Evolutionary conservation across 2,329 filamentous ascomycete genomes (phyloP), one percentile per base, ranked within the genome.

Genomic region (Fusarium torulosum): DNA sequence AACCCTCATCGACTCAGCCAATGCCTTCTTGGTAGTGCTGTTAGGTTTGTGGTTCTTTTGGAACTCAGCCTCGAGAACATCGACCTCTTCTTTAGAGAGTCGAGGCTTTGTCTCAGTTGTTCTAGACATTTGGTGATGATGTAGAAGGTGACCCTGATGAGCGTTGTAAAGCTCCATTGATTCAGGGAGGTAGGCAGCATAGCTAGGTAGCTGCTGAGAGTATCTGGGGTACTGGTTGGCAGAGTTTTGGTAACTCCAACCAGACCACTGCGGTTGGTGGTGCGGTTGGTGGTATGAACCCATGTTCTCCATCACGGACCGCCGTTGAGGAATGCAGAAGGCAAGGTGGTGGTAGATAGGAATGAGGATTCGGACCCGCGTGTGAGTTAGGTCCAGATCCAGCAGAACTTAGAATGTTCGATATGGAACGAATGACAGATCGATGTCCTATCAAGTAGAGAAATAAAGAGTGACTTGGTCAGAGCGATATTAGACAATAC

Each of bases 21-120:
- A 81, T 51, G 84, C 82, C 66, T 86, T 86, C 76, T 90, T 90
- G 31, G 83, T 82, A 58, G 83, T 86, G 75, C 86, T 89, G 52
- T 85, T 88, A 11, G 88, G 88, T 77, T 90, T 90, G 66, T 86
- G 85, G 74, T 90, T 90, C 75, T 87, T 86, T 63, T 85, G 82
- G 68, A 90, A 90, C 73, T 89, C 86, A 33, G 82, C 80, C 72
- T 90, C 88, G 29, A 90, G 78, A 46, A 86, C 75, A 64, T 87
- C 85, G 10, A 88, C 86, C 74, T 88, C 85, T 50, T 87, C 85
- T 74, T 87, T 88, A 55, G 85, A 85, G 29, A 88, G 78, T 31
- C 84, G 79, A 21, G 84, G 83, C 71, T 86, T 86, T 14, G 84
- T 81, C 66, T 85, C 81, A 53, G 79, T 81, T 21, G 78, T 77